phyloP scores from a whole-genome alignment of 2,329 filamentous ascomycete species.

The Calonectria henricotiae region DNA sequence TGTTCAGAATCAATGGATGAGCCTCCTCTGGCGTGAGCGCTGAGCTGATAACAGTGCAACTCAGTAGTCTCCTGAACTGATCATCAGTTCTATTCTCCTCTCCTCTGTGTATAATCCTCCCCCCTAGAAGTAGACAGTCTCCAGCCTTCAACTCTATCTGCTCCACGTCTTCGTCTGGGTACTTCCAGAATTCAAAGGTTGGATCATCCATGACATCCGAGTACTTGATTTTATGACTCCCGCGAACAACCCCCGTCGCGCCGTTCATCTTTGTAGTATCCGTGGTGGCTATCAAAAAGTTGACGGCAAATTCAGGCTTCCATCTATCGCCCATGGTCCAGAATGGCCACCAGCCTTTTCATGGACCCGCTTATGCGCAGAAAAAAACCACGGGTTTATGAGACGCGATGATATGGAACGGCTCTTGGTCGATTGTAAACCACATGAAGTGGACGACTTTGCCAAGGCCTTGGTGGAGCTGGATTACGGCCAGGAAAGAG shows the following conservation, averaged over 20 bases:
- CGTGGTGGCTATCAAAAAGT: slow-evolving; percentile 4
- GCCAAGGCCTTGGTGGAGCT: slow-evolving; percentile 11
- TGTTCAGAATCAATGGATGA: background rate
- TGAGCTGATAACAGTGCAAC: slow-evolving; percentile 1
- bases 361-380: slow-evolving; percentile 46
- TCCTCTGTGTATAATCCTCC: slow-evolving; percentile 5
- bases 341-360: slow-evolving; percentile 33
- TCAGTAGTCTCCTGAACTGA: slow-evolving; percentile 1
- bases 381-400: slow-evolving; percentile 41
- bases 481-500: slow-evolving; percentile 14
- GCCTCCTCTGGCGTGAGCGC: background rate
- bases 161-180: background rate
- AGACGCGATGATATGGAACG: slow-evolving; percentile 38
- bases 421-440: background rate
- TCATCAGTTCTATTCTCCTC: slow-evolving; percentile 3
- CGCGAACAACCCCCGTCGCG: background rate
- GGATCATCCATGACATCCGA: background rate
- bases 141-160: slow-evolving; percentile 2
- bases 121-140: background rate
- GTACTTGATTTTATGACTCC: background rate
- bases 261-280: slow-evolving; percentile 4
- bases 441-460: slow-evolving; percentile 18
- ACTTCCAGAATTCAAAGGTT: background rate
- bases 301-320: background rate
- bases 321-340: background rate